A percentile compares a stretch with the other conserved stretches of the same genome.
These are phyloP conservation scores for Vicia faba DNA, from an alignment of 306 rosid species.

Conservation along the genomic window DNA sequence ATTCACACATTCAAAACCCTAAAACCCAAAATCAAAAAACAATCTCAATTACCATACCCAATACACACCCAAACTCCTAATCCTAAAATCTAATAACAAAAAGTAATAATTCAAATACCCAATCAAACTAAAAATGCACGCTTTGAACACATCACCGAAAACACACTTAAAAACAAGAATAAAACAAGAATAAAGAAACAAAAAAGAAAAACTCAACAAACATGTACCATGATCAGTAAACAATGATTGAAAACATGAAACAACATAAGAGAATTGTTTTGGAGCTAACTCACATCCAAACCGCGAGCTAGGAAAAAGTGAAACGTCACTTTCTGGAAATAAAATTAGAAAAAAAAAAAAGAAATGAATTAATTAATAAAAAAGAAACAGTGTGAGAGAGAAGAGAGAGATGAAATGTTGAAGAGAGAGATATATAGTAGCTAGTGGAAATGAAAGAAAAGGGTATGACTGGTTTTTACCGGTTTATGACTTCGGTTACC, in stretches of 20 bases:
- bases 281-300: constrained; percentile 58
- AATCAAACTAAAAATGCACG: constrained; percentile 14
- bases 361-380: background rate
- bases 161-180: background rate
- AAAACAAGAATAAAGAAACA: no score
- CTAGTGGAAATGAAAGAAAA: background rate
- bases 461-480: background rate
- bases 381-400: constrained; percentile 20
- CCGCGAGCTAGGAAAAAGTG: constrained; percentile 45
- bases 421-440: background rate
- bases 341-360: constrained; percentile 1
- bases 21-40: constrained; percentile 28
- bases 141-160: constrained; percentile 25
- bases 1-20: constrained; percentile 7
- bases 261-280: background rate
- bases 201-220: background rate
- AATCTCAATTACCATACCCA: constrained; percentile 7
- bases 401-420: background rate
- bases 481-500: background rate
- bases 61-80: constrained; percentile 16
- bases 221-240: constrained; percentile 50
- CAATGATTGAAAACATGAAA: background rate
- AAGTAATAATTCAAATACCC: background rate
- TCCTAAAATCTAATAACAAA: constrained; percentile 8
- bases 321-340: constrained; percentile 31